Conservation (phyloP, 2,329 filamentous ascomycete genomes). For the Venturia effusa region DNA sequence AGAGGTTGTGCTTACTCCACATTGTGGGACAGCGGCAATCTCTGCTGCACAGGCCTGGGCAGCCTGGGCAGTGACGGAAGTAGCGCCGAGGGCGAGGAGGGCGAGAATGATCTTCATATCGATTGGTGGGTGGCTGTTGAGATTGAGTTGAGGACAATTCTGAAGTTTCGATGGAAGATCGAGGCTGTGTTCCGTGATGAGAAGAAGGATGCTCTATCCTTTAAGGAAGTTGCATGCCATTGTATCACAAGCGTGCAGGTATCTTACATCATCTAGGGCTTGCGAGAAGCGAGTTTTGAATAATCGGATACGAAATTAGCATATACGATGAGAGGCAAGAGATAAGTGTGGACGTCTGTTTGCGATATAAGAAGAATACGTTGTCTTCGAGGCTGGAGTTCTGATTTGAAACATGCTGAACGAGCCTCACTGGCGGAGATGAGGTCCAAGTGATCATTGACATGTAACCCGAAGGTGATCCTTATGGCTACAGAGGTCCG, state of each 20-base stretch:
- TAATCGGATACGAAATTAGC: background rate
- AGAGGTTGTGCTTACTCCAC: background rate
- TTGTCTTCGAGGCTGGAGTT: background rate
- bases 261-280: background rate
- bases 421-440: background rate
- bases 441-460: background rate
- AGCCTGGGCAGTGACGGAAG: background rate
- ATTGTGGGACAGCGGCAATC: background rate
- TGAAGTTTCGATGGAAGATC: background rate
- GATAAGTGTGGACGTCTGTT: background rate
- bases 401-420: background rate
- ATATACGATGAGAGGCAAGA: background rate
- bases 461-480: background rate
- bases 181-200: background rate
- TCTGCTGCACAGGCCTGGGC: background rate
- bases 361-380: background rate
- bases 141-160: background rate
- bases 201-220: background rate
- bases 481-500: background rate
- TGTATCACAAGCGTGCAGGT: background rate
- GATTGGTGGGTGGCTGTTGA: background rate
- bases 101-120: background rate
- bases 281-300: background rate
- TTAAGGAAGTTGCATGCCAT: background rate
- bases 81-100: background rate